Evolutionary conservation across 2,329 filamentous ascomycete species (phyloP).

Genomic region (Cercospora beticola): DNA sequence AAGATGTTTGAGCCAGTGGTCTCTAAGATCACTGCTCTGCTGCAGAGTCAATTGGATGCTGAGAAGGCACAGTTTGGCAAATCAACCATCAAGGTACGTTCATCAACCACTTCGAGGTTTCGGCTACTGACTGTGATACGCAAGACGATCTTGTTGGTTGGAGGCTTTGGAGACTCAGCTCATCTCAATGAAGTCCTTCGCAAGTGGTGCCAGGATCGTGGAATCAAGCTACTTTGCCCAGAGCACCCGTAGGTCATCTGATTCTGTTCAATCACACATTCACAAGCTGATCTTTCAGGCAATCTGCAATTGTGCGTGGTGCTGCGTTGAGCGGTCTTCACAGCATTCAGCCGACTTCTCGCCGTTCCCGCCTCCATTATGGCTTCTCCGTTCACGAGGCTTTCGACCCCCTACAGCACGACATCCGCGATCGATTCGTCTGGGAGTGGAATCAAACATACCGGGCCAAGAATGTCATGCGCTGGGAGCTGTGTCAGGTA

Average conservation of each 20-base stretch:
- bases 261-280: background rate
- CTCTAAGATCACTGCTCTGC: constrained; percentile 8
- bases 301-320: constrained; percentile 22
- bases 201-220: constrained; percentile 1
- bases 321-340: constrained; percentile 17
- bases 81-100: constrained; percentile 11
- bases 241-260: constrained; percentile 9
- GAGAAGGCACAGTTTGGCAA: constrained; percentile 7
- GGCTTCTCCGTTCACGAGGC: background rate
- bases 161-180: constrained; percentile 20
- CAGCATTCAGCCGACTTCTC: constrained; percentile 18
- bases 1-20: constrained; percentile 18
- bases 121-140: background rate
- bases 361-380: constrained; percentile 18
- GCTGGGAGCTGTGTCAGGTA: constrained; percentile 16
- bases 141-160: constrained; percentile 18
- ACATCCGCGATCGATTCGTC: background rate
- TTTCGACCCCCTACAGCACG: constrained; percentile 12
- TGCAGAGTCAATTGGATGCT: constrained; percentile 19
- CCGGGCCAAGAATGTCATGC: background rate
- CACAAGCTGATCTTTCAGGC: background rate
- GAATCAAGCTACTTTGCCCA: constrained; percentile 13
- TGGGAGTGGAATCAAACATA: background rate
- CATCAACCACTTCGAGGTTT: background rate
- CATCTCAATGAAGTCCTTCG: constrained; percentile 13